phyloP scores from a whole-genome alignment of 1,284 basidiomycete genomes.

The Tilletia caries region DNA sequence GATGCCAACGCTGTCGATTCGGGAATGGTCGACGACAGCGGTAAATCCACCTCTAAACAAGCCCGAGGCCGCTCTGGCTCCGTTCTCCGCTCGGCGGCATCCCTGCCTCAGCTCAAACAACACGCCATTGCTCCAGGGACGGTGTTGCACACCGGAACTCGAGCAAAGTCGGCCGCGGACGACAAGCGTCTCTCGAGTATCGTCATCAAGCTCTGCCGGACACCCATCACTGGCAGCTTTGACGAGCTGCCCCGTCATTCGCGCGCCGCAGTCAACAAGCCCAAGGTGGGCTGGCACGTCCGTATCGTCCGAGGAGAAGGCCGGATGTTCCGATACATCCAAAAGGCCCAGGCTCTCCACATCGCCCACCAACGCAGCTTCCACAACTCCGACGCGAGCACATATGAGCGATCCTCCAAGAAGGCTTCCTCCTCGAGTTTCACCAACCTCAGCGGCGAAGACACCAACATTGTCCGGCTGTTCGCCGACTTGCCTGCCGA shows the following conservation, averaged over 20 bases:
- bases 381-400: slow-evolving; percentile 26
- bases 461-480: background rate
- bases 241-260: slow-evolving; percentile 37
- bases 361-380: slow-evolving; percentile 19
- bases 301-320: slow-evolving; percentile 41
- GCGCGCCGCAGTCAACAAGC: slow-evolving; percentile 14
- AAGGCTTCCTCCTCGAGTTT: background rate
- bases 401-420: slow-evolving; percentile 20
- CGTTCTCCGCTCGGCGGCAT: slow-evolving; percentile 1
- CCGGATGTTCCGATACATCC: slow-evolving; percentile 37
- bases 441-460: background rate
- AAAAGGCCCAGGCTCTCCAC: slow-evolving; percentile 15
- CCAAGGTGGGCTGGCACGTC: slow-evolving; percentile 25
- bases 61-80: background rate
- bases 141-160: background rate
- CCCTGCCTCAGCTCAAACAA: slow-evolving; percentile 5
- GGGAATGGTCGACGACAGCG: too few species aligned
- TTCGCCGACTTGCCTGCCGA: slow-evolving; percentile 20
- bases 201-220: slow-evolving; percentile 43
- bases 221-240: slow-evolving; percentile 38
- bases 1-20: too few species aligned
- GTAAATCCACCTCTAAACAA: too few species aligned
- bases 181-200: slow-evolving; percentile 14
- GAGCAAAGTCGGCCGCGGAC: background rate
- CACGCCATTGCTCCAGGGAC: background rate